phyloP scores from a whole-genome alignment of 2,329 filamentous ascomycete species.

The Exophiala spinifera region DNA sequence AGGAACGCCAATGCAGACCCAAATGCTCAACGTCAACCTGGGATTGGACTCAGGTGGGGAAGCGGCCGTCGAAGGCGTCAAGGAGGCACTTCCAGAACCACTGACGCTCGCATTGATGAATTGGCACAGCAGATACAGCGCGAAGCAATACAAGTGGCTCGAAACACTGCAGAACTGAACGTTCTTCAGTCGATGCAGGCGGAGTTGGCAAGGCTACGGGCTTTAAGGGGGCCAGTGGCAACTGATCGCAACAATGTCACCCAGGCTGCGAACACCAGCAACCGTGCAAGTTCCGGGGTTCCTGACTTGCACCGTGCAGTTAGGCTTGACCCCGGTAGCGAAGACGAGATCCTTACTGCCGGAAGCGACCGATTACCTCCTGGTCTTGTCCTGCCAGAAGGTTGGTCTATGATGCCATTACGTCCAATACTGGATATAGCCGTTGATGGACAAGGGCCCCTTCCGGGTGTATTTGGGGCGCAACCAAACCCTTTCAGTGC shows the following conservation, averaged over 20 bases:
- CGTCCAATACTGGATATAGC: conserved; percentile 29
- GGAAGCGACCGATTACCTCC: conserved; percentile 49
- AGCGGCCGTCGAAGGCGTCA: conserved; percentile 24
- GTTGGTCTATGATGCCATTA: conserved; percentile 51
- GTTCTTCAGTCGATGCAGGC: conserved; percentile 64
- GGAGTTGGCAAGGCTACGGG: conserved; percentile 65
- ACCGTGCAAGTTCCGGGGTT: too few relatives aligned
- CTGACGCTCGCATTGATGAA: conserved; percentile 56
- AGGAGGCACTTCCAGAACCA: conserved; percentile 26
- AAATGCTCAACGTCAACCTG: conserved; percentile 39
- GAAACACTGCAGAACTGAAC: conserved; percentile 65
- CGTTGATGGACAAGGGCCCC: neutral
- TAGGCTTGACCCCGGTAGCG: conserved; percentile 18
- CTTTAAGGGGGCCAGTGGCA: conserved; percentile 34
- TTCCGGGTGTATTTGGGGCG: too few relatives aligned
- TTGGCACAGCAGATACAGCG: conserved; percentile 67
- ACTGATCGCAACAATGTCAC: conserved; percentile 12
- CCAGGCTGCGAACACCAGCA: neutral
- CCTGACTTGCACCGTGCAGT: too few relatives aligned
- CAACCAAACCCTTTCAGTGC: too few relatives aligned
- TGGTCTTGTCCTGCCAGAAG: conserved; percentile 52
- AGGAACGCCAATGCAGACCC: conserved; percentile 21
- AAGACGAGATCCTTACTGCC: conserved; percentile 34
- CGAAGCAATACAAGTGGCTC: conserved; percentile 62
- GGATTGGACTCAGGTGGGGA: conserved; percentile 40